Conservation (phyloP, 352 stramenopile genomes). For the Thalassiosira mediterranea region DNA sequence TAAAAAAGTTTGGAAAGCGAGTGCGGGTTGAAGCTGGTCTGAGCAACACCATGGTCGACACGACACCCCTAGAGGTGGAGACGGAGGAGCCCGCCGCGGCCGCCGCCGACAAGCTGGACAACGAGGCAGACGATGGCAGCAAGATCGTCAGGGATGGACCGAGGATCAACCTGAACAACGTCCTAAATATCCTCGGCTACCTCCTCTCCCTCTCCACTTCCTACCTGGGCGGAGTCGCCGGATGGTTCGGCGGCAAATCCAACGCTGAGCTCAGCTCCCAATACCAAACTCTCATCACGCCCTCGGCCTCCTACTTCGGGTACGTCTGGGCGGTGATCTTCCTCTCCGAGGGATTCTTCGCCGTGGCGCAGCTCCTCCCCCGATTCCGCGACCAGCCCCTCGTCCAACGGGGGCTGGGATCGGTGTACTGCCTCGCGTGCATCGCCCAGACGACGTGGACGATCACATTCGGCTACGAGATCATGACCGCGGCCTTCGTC, state of each 20-base stretch:
- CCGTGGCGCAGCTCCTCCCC: conserved; percentile 41
- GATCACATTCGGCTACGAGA: conserved; percentile 43
- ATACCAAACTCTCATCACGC: not conserved
- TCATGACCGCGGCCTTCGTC: conserved; percentile 32
- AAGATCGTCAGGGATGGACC: too few relatives aligned
- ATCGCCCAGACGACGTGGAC: conserved; percentile 44
- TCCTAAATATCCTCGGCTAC: conserved; percentile 37
- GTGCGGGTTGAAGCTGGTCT: too few relatives aligned
- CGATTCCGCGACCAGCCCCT: conserved; percentile 35
- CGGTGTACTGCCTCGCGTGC: conserved; percentile 34
- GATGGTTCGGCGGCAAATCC: conserved; percentile 18
- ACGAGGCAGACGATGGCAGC: too few relatives aligned
- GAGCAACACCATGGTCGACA: too few relatives aligned
- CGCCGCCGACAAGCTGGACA: too few relatives aligned
- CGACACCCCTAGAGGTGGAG: too few relatives aligned
- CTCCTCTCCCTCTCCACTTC: conserved; percentile 14
- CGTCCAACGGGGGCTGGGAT: conserved; percentile 32
- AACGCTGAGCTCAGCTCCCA: not conserved
- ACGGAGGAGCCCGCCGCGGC: too few relatives aligned
- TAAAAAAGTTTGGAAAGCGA: too few relatives aligned
- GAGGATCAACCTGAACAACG: conserved; percentile 22
- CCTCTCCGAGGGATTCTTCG: conserved; percentile 50
- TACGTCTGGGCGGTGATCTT: conserved; percentile 66
- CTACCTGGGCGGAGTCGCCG: conserved; percentile 26
- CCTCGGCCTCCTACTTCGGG: not conserved